phyloP scores from a whole-genome alignment of 257 asterid genomes.

The Solanum lycopersicoides region DNA sequence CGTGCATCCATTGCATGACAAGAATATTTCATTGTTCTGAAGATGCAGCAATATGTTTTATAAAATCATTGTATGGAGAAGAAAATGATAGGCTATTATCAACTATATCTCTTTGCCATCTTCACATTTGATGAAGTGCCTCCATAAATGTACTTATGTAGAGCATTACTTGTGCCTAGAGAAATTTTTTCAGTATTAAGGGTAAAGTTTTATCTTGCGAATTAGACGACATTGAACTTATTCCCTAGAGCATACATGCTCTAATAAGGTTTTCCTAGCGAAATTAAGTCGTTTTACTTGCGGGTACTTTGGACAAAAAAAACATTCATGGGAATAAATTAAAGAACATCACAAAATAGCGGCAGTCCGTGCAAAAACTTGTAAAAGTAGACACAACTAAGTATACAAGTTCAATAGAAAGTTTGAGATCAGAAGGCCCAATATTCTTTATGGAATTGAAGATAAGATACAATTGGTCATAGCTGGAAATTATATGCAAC shows the following conservation, averaged over 20 bases:
- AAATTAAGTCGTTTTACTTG: no score
- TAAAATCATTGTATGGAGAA: neutral
- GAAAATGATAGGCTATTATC: neutral
- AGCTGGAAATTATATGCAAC: no score
- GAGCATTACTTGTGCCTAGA: no score
- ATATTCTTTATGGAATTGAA: neutral
- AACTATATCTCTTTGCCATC: neutral
- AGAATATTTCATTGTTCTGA: neutral
- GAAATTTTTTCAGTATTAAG: neutral
- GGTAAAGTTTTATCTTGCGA: neutral
- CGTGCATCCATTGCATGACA: neutral
- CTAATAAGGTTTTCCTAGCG: neutral
- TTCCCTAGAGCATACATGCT: neutral
- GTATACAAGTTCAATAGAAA: neutral
- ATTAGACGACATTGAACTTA: neutral
- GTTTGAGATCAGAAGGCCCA: neutral
- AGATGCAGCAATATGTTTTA: neutral
- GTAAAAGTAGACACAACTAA: neutral
- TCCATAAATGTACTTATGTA: neutral
- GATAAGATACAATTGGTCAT: neutral
- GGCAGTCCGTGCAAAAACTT: neutral
- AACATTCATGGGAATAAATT: neutral
- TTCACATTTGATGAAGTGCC: neutral
- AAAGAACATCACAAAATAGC: neutral
- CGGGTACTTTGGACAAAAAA: neutral